phyloP scores from a whole-genome alignment of 495 filamentous ascomycete species.

The Chaetomidium leptoderma region DNA sequence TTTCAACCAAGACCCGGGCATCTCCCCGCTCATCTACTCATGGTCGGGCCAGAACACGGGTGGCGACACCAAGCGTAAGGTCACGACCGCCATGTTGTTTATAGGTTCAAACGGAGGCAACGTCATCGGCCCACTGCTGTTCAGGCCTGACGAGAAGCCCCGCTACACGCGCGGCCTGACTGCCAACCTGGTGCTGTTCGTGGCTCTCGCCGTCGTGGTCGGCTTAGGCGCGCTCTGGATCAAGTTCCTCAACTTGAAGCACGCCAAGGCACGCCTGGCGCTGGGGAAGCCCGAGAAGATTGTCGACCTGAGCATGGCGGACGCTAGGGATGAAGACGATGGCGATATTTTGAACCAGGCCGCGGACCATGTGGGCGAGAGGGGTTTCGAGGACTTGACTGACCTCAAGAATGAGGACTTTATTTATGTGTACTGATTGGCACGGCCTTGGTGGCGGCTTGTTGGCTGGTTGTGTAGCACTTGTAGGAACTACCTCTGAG shows the following conservation, averaged over 20 bases:
- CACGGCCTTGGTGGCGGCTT: too few relatives aligned
- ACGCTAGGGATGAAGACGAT: background rate
- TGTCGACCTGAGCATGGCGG: background rate
- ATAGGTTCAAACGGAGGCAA: background rate
- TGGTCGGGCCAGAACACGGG: conserved; percentile 5
- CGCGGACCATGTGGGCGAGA: background rate
- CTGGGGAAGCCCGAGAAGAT: conserved; percentile 2
- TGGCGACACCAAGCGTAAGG: conserved; percentile 6
- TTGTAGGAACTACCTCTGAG: too few relatives aligned
- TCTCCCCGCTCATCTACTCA: conserved; percentile 5
- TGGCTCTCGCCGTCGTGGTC: background rate
- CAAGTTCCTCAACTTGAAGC: background rate
- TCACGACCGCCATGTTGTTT: background rate
- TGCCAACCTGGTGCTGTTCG: conserved; percentile 1
- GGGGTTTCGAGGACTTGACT: background rate
- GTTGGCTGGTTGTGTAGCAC: too few relatives aligned
- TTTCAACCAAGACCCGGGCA: too few relatives aligned
- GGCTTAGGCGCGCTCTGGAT: background rate
- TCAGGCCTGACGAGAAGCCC: background rate
- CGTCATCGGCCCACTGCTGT: conserved; percentile 7
- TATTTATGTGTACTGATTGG: background rate
- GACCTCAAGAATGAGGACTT: conserved; percentile 6
- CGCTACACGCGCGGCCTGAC: conserved; percentile 4
- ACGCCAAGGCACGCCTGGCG: background rate
- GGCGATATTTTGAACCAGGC: conserved; percentile 1